These are phyloP conservation scores for Xylariaceae sp. DNA, from an alignment of 2,329 filamentous ascomycete species.

Conservation along the genomic window DNA sequence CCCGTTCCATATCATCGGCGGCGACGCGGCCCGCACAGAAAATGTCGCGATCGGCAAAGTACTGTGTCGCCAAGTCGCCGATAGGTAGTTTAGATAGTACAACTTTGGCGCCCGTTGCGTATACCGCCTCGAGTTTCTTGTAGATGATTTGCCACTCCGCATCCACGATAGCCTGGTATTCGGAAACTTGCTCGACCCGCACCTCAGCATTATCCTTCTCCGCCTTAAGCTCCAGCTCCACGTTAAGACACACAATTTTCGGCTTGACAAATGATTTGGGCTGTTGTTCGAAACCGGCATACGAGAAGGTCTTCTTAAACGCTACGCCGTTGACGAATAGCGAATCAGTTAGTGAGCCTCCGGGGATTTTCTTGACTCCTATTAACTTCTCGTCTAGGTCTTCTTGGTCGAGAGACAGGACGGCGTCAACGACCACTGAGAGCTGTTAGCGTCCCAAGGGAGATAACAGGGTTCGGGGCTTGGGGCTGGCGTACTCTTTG, in stretches of 20 bases:
- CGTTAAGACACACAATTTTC: constrained; percentile 96
- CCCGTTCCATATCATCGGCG: constrained; percentile 90
- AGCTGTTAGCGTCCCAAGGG: constrained; percentile 28
- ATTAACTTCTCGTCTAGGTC: constrained; percentile 98
- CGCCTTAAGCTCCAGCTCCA: constrained; percentile 96
- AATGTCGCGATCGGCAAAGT: constrained; percentile 95
- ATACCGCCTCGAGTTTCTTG: constrained; percentile 95
- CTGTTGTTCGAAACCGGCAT: constrained; percentile 98
- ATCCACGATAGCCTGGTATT: constrained; percentile 99
- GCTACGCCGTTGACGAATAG: constrained; percentile 97
- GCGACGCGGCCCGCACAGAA: constrained; percentile 97
- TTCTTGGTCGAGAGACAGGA: constrained; percentile 92
- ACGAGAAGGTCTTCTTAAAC: constrained; percentile 99
- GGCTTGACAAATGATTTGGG: constrained; percentile 93
- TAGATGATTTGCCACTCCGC: constrained; percentile 99
- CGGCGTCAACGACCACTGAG: constrained; percentile 94
- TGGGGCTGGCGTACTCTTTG: constrained; percentile 79
- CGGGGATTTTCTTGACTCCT: constrained; percentile 96
- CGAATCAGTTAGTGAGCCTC: constrained; percentile 93
- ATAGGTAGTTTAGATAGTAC: constrained; percentile 97
- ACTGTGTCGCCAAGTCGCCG: constrained; percentile 95
- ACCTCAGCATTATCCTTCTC: constrained; percentile 99
- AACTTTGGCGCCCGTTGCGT: constrained; percentile 95
- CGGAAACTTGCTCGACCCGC: constrained; percentile 94
- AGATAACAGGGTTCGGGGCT: background rate